Conservation (phyloP, 345 rosid genomes). For the Diplotaxis tenuifolia region DNA sequence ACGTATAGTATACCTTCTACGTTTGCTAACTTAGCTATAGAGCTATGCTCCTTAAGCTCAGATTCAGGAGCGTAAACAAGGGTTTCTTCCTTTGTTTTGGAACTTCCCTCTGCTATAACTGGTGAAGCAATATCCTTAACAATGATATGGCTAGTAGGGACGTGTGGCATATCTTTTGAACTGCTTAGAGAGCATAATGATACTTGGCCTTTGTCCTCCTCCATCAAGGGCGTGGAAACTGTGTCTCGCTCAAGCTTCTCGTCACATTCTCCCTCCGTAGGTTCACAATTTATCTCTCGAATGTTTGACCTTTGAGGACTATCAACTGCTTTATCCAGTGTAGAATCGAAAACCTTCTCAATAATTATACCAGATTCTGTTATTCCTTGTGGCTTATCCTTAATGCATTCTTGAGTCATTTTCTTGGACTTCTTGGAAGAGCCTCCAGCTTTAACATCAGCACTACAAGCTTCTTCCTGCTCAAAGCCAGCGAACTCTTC, state of each 20-base stretch:
- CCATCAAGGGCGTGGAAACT: background rate
- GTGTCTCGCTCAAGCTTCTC: background rate
- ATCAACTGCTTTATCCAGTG: background rate
- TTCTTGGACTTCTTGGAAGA: constrained; percentile 14
- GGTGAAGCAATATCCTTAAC: background rate
- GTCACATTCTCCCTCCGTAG: background rate
- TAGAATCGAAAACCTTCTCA: constrained; percentile 18
- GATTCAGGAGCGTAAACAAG: background rate
- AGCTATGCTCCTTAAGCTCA: background rate
- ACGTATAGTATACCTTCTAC: background rate
- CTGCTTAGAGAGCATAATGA: background rate
- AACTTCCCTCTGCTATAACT: background rate
- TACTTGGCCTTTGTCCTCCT: background rate
- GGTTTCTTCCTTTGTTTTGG: background rate
- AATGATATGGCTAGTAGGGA: background rate
- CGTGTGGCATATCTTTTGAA: background rate
- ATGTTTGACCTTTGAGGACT: background rate
- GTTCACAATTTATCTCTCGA: background rate
- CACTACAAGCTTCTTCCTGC: background rate
- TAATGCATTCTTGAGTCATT: background rate
- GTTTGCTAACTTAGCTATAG: background rate
- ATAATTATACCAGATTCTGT: background rate
- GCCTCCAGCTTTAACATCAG: background rate
- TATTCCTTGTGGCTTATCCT: background rate
- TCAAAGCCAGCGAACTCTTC: background rate